These are phyloP conservation scores for Trametes meyenii DNA, from an alignment of 768 basidiomycete genomes.

Conservation along the genomic window DNA sequence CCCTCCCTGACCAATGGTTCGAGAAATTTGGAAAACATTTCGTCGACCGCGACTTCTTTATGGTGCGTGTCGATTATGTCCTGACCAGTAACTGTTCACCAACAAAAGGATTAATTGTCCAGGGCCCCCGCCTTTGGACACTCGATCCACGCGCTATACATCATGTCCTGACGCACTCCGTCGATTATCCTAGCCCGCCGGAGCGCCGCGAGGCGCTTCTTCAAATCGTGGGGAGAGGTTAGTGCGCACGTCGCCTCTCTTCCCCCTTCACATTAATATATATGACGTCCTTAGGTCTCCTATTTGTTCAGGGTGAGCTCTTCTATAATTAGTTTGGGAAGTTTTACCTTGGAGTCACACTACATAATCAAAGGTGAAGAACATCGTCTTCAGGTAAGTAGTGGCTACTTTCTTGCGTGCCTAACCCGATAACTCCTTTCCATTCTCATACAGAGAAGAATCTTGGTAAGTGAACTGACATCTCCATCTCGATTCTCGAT, in stretches of 20 bases:
- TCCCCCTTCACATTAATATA: neutral
- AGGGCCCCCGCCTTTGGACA: constrained; percentile 15
- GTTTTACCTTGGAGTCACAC: neutral
- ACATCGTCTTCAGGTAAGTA: constrained; percentile 43
- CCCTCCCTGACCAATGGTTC: constrained; percentile 43
- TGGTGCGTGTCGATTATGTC: constrained; percentile 36
- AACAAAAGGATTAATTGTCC: neutral
- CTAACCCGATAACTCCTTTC: neutral
- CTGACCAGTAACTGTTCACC: too few species aligned
- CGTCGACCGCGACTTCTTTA: constrained; percentile 45
- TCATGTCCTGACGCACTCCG: constrained; percentile 59
- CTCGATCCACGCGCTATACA: constrained; percentile 63
- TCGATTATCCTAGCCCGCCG: constrained; percentile 59
- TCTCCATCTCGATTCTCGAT: neutral
- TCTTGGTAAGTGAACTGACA: neutral
- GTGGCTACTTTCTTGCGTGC: neutral
- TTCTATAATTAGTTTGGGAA: neutral
- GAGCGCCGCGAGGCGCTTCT: constrained; percentile 39
- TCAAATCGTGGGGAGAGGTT: constrained; percentile 45
- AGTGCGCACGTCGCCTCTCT: constrained; percentile 1
- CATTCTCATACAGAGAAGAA: neutral
- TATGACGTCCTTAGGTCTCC: neutral
- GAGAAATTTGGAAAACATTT: constrained; percentile 50
- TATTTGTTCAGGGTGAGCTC: constrained; percentile 4
- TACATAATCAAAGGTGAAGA: constrained; percentile 29